Base-by-base conservation (phyloP, 1,139 yeast genomes). In the Saccharomycopsis hybrid region DNA sequence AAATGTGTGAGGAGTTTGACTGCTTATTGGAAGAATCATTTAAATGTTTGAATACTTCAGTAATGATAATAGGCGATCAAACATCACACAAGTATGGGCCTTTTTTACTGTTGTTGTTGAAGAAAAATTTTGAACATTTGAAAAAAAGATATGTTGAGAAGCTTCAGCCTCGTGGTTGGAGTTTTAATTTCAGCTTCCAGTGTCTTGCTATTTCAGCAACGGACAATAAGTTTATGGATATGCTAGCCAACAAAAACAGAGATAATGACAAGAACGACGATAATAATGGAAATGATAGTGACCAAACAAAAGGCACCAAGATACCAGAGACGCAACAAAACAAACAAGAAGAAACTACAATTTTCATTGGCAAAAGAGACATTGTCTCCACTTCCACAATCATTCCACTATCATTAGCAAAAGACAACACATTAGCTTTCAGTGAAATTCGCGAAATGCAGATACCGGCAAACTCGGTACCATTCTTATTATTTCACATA, bases 101-200 rank as follows among this genome's bases (percentile, higher is more conserved):
- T 27, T 18, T 31, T 5, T 38, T 40, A 5, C 9, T 28, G 24
- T n/a, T 7, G 24, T 35, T 41, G 25, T 40, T 47, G 32, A 28
- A 11, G 11, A 28, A 42, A 9, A 47, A 27, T 33, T 47, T 31
- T 29, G 40, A 37, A 28, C 13, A 24, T 38, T 30, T 47, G 27
- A 30, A 38, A 38, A 13, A n/a, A 8, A 24, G 36, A 9, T 44
- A 36, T 28, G 8, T 36, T 13, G n/a, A 2, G 27, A 46, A 29
- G 31, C 13, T 49, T 24, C 24, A 36, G 30, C 47, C 49, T n/a
- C 18, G 49, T 5, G 49, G 49, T 24, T 49, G 52, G 52, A 7
- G 37, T 24, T 41, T 18, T 29, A 27, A 41, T 18, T 46, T 49
- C 33, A 42, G 41, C 37, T 25, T 46, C 7, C 52, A 49, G 44